These are phyloP conservation scores for Mariannaea elegans DNA, from an alignment of 2,329 filamentous ascomycete genomes.

Conservation along the genomic window DNA sequence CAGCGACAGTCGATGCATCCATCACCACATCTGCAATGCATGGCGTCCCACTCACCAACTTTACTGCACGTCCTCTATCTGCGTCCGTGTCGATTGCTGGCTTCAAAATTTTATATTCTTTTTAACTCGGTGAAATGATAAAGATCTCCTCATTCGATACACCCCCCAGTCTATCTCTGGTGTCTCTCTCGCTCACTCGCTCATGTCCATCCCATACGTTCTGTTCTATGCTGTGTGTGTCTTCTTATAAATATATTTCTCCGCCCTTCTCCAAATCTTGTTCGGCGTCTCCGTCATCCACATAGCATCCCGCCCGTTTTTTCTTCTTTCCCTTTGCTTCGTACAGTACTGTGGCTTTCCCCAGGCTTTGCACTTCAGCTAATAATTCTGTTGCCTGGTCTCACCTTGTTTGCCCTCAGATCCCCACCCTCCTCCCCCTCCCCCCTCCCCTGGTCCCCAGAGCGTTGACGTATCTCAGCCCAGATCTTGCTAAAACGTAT, in stretches of 20 bases:
- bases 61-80: not conserved
- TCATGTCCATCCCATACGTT: too few relatives aligned
- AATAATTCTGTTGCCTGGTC: conserved; percentile 15
- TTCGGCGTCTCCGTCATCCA: conserved; percentile 12
- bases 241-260: conserved; percentile 11
- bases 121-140: conserved; percentile 2
- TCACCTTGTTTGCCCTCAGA: conserved; percentile 6
- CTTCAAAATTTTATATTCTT: not conserved
- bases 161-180: conserved; percentile 1
- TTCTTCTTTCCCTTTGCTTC: too few relatives aligned
- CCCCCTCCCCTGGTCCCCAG: conserved; percentile 2
- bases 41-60: conserved; percentile 6
- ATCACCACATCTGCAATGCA: too few relatives aligned
- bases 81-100: not conserved
- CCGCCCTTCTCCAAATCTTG: conserved; percentile 2
- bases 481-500: conserved; percentile 18
- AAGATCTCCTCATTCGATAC: conserved; percentile 3
- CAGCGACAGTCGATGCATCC: too few relatives aligned
- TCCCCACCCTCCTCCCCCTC: not conserved
- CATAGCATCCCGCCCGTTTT: not conserved
- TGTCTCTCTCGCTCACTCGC: too few relatives aligned
- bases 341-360: too few relatives aligned
- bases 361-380: conserved; percentile 9
- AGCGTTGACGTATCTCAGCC: conserved; percentile 17
- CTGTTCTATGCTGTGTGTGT: not conserved